Evolutionary conservation across 1,284 basidiomycete species (phyloP), one percentile per base, ranked within the genome.

Genomic region (Peniophora sp.): DNA sequence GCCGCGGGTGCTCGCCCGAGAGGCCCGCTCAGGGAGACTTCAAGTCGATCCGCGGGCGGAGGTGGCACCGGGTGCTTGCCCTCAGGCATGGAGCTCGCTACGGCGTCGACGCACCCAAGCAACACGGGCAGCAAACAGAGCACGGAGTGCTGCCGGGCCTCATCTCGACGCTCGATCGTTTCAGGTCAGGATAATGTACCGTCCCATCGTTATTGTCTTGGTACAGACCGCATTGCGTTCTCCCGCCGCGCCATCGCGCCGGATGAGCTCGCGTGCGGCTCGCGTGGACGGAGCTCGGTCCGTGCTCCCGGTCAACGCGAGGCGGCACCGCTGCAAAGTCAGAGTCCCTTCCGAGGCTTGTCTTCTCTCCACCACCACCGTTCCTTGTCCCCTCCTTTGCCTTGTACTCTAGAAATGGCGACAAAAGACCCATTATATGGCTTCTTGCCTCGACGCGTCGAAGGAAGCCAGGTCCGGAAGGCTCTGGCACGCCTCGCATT

Each of bases 391-490:
- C 14, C 12, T 43, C 41, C 51, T 46, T 36, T 15, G 12, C 14
- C 23, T 32, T 3, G 12, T 18, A 15, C 1, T n/a, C 20, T n/a
- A 10, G 47, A 18, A 3, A 11, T 41, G 24, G 2, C 32, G 27
- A 8, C 24, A 18, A 11, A 17, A 49, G 23, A 54, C 3, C 54
- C 54, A 0, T 36, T 55, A 12, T 47, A 27, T 43, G 54, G 54
- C 8, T 85, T 93, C 58, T 66, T 92, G 35, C 85, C 90, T 1
- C 74, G 92, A 52, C 82, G 79, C 57, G 88, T 94, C n/a, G 80
- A 72, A 0, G 85, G 79, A 3, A 69, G 75, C 3, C 83, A 93
- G 69, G 89, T 86, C 20, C 78, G 81, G 53, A 71, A 23, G 36
- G 34, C 41, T 17, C 41, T 47, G n/a, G 24, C 43, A 45, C 51